Evolutionary conservation across 805 yeast species (phyloP), one percentile per base, ranked within the genome.

Genomic region (Yarrowia keelungensis): DNA sequence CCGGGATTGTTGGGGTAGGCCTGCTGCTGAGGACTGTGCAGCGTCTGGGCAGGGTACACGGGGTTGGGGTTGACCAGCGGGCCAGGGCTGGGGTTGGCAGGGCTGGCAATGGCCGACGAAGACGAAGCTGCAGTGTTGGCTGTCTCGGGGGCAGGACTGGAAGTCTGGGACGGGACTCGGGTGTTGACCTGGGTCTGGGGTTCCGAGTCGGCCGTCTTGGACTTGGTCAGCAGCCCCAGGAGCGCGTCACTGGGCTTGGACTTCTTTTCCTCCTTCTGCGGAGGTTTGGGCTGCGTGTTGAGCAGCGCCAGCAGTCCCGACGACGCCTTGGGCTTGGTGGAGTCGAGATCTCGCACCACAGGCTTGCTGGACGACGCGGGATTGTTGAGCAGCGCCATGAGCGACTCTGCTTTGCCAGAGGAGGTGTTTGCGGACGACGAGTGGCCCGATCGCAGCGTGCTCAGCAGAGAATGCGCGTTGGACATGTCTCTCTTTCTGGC

Each of bases 251-350:
- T 62, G 12, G 67, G 67, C 39, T 49, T 61, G 43, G 36, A 11
- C 49, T 43, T 42, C 39, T 39, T 43, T 35, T 59, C 42, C 32
- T 59, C 42, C 65, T 58, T 38, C 51, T 65, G 42, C 32, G 50
- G 22, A 15, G 45, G 43, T 38, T 61, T 54, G 12, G 70, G 65
- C 26, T 45, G 50, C 8, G 71, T 56, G 59, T 69, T 70, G 22
- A 73, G 71, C 43, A 73, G 69, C 9, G 75, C 73, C 62, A 71
- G 42, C 22, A 73, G 70, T 41, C 72, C 66, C 3, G 71, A 68
- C 16, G 71, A 70, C 8, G 75, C 74, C 45, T 53, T 53, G 22
- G 75, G 74, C 15, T 71, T 72, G n/a, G 74, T 70, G 3, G 45
- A 22, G 19, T 56, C 64, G 16, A n/a, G 72, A 56, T 10, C 69